Base-by-base conservation (phyloP, 1,284 basidiomycete species). In the Athelia psychrophila region DNA sequence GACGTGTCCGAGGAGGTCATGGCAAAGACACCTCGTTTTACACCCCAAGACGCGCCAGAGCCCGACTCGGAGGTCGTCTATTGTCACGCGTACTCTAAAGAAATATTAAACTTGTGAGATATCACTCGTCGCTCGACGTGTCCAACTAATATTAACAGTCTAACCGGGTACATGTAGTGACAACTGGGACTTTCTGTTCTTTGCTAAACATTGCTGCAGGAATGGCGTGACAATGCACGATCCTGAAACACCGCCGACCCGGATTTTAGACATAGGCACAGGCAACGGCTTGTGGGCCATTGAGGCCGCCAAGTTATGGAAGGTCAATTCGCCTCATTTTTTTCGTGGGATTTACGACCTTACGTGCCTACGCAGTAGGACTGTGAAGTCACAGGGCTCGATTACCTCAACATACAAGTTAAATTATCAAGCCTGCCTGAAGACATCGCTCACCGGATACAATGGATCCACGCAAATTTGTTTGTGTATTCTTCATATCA, bases 281-380 rank as follows among this genome's bases (percentile, higher is more conserved):
- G 92, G 93, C 3, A 83, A 81, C 52, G 93, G 93, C 0, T 78
- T 82, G 50, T 90, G 88, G 87, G 76, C 77, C 10, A 73, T 90
- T 38, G 79, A 84, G 53, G 84, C 84, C 6, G 86, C 82, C 2
- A 80, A 74, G 57, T 65, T 72, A 48, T 90, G 86, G 85, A 71
- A 73, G 63, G 88, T 85, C 51, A 49, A 80, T 65, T 49, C 46
- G 27, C 27, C 6, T 30, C n/a, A n/a, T 30, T 30, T 30, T 13
- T 30, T 13, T 30, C 27, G 13, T 30, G 27, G 13, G 27, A 30
- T 30, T 30, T 30, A 30, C 6, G 27, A 30, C 13, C 27, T 30
- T 30, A 30, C 27, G 27, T 30, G 27, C 27, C 27, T 30, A 30
- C 27, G 27, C 22, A 24, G 45, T 60, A 89, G 86, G 64, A 72